phyloP scores from a whole-genome alignment of 306 rosid species.

The Abrus pulchellus region DNA sequence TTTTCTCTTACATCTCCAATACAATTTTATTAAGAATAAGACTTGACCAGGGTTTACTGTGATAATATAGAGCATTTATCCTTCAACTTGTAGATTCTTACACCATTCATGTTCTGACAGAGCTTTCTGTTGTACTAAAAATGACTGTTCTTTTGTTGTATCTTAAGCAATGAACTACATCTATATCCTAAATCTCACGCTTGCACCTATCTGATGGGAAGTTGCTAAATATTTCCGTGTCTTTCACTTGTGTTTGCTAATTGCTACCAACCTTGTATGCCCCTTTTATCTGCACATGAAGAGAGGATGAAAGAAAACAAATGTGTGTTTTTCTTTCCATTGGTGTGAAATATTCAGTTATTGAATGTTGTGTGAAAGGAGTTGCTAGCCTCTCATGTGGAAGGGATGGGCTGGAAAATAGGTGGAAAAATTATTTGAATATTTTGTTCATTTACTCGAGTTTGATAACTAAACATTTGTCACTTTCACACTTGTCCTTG shows the following conservation, averaged over 20 bases:
- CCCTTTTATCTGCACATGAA: conserved; percentile 10
- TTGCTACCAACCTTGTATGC: conserved; percentile 1
- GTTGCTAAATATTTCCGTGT: not conserved
- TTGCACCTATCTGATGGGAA: not conserved
- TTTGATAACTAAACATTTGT: conserved; percentile 32
- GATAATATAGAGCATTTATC: not conserved
- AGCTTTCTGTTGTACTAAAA: not conserved
- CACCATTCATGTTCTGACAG: no score
- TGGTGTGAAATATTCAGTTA: not conserved
- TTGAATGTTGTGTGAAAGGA: conserved; percentile 7
- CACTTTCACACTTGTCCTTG: conserved; percentile 24
- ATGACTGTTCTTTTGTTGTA: not conserved
- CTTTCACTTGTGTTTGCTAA: conserved; percentile 22
- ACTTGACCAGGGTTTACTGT: not conserved
- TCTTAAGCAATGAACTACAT: conserved; percentile 5
- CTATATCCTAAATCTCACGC: not conserved
- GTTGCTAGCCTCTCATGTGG: not conserved
- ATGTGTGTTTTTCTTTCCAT: not conserved
- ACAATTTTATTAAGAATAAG: conserved; percentile 14
- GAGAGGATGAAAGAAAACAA: not conserved
- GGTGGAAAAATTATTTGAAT: conserved; percentile 20
- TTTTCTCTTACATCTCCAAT: not conserved
- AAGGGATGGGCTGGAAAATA: conserved; percentile 21
- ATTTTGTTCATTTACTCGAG: conserved; percentile 16
- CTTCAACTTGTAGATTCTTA: not conserved